Conservation (phyloP, 1,284 basidiomycete genomes). For the Moniliophthora roreri region DNA sequence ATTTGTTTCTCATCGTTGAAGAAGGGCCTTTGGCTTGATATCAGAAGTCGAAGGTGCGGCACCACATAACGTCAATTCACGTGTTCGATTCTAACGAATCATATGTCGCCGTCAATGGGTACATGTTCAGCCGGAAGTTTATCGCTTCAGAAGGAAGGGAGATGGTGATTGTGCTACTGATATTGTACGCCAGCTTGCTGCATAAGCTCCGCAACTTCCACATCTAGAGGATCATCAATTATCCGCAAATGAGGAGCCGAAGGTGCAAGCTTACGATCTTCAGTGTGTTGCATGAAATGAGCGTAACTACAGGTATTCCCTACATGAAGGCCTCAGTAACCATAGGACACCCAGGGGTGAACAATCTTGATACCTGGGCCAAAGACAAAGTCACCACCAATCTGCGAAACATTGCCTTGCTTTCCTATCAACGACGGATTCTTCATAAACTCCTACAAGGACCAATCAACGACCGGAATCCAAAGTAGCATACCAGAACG, state of each 20-base stretch:
- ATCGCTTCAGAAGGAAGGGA: too few relatives aligned
- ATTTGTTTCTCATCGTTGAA: too few relatives aligned
- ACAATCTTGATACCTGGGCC: conserved; percentile 43
- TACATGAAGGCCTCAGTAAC: conserved; percentile 7
- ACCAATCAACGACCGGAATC: not conserved
- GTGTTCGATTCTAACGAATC: too few relatives aligned
- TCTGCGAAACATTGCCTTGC: conserved; percentile 56
- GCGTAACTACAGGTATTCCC: conserved; percentile 46
- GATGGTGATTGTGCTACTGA: too few relatives aligned
- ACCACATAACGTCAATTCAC: too few relatives aligned
- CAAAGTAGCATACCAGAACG: conserved; percentile 34
- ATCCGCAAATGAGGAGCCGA: not conserved
- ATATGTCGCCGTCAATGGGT: too few relatives aligned
- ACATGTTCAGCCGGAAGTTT: too few relatives aligned
- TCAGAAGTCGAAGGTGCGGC: too few relatives aligned
- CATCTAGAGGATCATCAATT: conserved; percentile 28
- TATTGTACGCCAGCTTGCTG: conserved; percentile 28
- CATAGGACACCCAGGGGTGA: not conserved
- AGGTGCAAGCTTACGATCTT: conserved; percentile 51
- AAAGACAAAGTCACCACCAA: conserved; percentile 64
- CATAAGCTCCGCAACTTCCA: conserved; percentile 45
- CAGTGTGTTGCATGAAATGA: conserved; percentile 57
- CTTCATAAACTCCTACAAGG: conserved; percentile 38
- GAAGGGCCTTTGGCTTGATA: too few relatives aligned
- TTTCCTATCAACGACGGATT: conserved; percentile 51